Conservation (phyloP, 305 asterid species). For the Andrographis paniculata region DNA sequence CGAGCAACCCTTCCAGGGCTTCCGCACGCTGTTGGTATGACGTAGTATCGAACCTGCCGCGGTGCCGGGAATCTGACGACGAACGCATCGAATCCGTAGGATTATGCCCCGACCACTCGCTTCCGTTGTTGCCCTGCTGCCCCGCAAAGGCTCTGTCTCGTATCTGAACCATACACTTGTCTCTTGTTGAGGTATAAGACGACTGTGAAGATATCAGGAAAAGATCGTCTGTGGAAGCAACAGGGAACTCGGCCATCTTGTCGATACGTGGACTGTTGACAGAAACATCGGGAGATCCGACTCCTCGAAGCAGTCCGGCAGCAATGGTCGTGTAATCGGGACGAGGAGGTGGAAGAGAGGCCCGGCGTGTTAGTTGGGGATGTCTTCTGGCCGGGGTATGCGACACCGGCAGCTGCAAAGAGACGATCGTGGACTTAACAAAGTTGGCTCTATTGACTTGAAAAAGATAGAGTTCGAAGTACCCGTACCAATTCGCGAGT, state of each 20-base stretch:
- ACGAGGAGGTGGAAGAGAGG: slow-evolving; percentile 68
- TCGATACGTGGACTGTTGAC: slow-evolving; percentile 89
- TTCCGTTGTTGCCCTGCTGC: slow-evolving; percentile 31
- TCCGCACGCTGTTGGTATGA: slow-evolving; percentile 45
- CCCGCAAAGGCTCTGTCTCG: slow-evolving; percentile 28
- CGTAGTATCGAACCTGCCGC: slow-evolving; percentile 66
- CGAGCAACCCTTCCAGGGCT: slow-evolving; percentile 26
- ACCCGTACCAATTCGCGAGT: slow-evolving; percentile 90
- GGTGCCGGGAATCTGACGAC: slow-evolving; percentile 60
- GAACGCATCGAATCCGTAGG: slow-evolving; percentile 48
- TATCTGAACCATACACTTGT: slow-evolving; percentile 65
- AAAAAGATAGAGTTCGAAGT: not conserved
- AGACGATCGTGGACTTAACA: not conserved
- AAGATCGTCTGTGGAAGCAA: slow-evolving; percentile 42
- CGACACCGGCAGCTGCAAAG: slow-evolving; percentile 74
- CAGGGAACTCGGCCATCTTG: slow-evolving; percentile 75
- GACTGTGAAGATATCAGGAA: slow-evolving; percentile 38
- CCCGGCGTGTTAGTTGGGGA: slow-evolving; percentile 43
- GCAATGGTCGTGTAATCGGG: slow-evolving; percentile 30
- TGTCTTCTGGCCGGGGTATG: slow-evolving; percentile 62
- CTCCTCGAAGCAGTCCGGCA: slow-evolving; percentile 29
- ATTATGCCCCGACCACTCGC: slow-evolving; percentile 44
- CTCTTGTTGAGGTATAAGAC: slow-evolving; percentile 61
- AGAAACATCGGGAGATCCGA: slow-evolving; percentile 65
- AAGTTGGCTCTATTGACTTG: no score